These are phyloP conservation scores for Aspergillus unguis DNA, from an alignment of 2,329 filamentous ascomycete genomes.

Conservation along the genomic window DNA sequence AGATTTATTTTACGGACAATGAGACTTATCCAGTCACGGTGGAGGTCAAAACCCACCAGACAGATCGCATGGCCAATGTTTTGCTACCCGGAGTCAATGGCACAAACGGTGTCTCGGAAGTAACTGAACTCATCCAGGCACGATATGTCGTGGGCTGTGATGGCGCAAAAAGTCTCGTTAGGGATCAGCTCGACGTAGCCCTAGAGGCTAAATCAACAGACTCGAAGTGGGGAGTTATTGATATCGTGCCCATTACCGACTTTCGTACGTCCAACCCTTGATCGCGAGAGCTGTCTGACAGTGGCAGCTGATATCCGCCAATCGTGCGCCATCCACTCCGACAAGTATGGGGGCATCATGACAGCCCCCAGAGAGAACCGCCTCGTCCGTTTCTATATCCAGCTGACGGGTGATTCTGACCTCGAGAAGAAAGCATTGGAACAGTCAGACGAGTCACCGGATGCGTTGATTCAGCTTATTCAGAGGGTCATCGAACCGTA, in stretches of 20 bases:
- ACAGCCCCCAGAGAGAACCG: slow-evolving; percentile 17
- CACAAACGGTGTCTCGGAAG: not conserved
- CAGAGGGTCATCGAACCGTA: slow-evolving; percentile 13
- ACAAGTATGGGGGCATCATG: slow-evolving; percentile 15
- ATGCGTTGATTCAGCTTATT: slow-evolving; percentile 8
- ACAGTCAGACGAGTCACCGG: slow-evolving; percentile 2
- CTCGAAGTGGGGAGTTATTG: slow-evolving; percentile 48
- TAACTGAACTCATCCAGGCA: slow-evolving; percentile 43
- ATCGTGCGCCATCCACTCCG: slow-evolving; percentile 14
- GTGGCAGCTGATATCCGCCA: slow-evolving; percentile 18
- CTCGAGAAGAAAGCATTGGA: not conserved
- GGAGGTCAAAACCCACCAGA: not conserved
- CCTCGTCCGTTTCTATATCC: slow-evolving; percentile 18
- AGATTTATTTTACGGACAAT: not conserved
- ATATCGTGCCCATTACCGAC: slow-evolving; percentile 51
- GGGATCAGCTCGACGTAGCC: slow-evolving; percentile 55
- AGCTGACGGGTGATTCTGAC: slow-evolving; percentile 5
- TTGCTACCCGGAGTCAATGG: not conserved
- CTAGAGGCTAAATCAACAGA: slow-evolving; percentile 54
- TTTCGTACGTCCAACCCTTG: slow-evolving; percentile 3
- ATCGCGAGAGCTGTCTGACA: not conserved
- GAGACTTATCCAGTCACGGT: slow-evolving; percentile 3
- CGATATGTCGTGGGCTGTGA: slow-evolving; percentile 68
- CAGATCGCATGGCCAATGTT: not conserved
- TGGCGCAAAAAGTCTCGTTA: slow-evolving; percentile 65